A percentile compares a stretch with the other conserved stretches of the same genome.
Evolutionary conservation across 2,329 filamentous ascomycete species (phyloP).

Genomic region (Tympanopsis confertula): DNA sequence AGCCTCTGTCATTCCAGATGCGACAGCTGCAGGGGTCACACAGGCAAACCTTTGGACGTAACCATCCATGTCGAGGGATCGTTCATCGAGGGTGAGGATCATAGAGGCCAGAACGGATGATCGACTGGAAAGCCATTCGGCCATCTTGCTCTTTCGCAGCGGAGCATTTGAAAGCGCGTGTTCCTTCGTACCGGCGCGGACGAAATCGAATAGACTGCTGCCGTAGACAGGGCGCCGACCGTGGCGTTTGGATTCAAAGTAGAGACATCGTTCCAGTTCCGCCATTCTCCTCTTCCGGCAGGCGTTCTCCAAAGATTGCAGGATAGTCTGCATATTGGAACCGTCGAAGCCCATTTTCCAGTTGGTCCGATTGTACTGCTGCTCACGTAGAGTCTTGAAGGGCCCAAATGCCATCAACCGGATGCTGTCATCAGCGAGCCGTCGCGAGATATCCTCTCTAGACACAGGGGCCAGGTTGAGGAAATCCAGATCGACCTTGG

Average conservation of each 20-base stretch:
- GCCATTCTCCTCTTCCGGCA: conserved; percentile 39
- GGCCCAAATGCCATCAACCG: conserved; percentile 59
- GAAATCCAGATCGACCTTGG: conserved; percentile 59
- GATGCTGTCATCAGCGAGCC: conserved; percentile 40
- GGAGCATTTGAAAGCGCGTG: not conserved
- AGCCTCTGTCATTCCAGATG: conserved; percentile 43
- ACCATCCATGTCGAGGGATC: not conserved
- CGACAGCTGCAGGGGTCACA: conserved; percentile 47
- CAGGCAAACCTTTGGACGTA: conserved; percentile 35
- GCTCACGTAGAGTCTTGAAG: conserved; percentile 60
- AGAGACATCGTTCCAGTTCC: conserved; percentile 1
- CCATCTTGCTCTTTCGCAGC: not conserved
- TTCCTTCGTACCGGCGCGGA: not conserved
- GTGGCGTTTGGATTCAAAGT: not conserved
- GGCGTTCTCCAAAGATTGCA: conserved; percentile 56
- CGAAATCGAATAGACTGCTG: not conserved
- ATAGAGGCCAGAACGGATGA: not conserved
- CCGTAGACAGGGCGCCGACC: not conserved
- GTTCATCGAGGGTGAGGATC: not conserved
- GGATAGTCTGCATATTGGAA: conserved; percentile 27
- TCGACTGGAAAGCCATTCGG: not conserved
- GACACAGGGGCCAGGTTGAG: conserved; percentile 67
- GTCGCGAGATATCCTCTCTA: conserved; percentile 52
- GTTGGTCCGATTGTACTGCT: conserved; percentile 52
- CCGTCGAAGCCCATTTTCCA: conserved; percentile 18